Percentiles rank a stretch among this genome's conserved stretches.
Conservation (phyloP, 805 yeast species). For the Tetrapisispora iriomotensis region DNA sequence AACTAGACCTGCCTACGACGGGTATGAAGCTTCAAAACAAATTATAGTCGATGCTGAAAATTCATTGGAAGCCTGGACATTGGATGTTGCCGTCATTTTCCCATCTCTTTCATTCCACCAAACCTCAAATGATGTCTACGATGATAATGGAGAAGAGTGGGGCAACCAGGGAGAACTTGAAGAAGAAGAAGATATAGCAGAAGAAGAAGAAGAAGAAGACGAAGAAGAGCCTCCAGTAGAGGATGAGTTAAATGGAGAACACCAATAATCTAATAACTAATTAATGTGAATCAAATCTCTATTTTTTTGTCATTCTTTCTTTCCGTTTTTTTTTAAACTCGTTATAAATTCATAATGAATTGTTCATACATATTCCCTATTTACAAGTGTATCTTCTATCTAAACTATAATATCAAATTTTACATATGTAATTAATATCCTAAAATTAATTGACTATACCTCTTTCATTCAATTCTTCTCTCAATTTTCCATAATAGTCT, state of each 20-base stretch:
- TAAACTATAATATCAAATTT: too few relatives aligned
- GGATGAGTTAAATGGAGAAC: constrained; percentile 3
- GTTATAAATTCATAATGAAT: too few relatives aligned
- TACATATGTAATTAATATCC: neutral
- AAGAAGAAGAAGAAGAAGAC: constrained; percentile 12
- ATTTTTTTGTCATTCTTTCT: too few relatives aligned
- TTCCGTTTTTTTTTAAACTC: too few relatives aligned
- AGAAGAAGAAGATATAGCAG: constrained; percentile 8
- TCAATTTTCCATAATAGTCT: constrained; percentile 25
- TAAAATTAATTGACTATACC: neutral
- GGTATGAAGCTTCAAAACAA: constrained; percentile 96
- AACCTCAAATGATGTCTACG: constrained; percentile 53
- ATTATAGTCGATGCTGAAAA: constrained; percentile 94
- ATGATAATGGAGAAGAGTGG: constrained; percentile 37
- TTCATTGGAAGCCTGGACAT: constrained; percentile 93
- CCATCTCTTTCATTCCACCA: constrained; percentile 84
- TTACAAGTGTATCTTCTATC: too few relatives aligned
- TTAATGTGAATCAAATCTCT: too few relatives aligned
- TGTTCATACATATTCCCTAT: too few relatives aligned
- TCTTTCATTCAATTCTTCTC: constrained; percentile 24
- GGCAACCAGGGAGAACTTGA: constrained; percentile 27
- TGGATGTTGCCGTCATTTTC: constrained; percentile 89
- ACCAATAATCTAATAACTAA: too few relatives aligned
- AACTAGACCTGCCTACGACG: constrained; percentile 96
- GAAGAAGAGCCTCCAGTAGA: constrained; percentile 5